These are phyloP conservation scores for Arabidopsis suecica DNA, from an alignment of 345 rosid genomes.

Conservation along the genomic window DNA sequence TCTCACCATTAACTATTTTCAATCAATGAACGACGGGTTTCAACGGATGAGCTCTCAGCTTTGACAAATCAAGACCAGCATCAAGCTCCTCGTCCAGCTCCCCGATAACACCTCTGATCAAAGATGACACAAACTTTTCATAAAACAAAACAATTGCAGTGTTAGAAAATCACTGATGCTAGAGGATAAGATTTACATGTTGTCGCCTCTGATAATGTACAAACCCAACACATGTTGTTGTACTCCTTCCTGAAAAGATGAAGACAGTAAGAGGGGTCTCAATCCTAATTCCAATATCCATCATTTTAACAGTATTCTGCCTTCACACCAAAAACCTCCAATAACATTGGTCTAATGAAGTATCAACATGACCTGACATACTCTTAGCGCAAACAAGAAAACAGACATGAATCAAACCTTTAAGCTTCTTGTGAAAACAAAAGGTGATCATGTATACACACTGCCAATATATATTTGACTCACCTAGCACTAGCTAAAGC, in stretches of 20 bases:
- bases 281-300: neutral
- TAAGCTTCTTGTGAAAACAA: constrained; percentile 1
- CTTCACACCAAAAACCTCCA: neutral
- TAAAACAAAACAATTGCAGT: neutral
- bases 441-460: constrained; percentile 8
- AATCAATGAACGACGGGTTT: constrained; percentile 88
- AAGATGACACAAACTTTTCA: neutral
- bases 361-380: neutral
- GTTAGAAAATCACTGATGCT: neutral
- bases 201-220: constrained; percentile 97
- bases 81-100: constrained; percentile 93
- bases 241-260: constrained; percentile 80
- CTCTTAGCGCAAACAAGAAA: constrained; percentile 18
- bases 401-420: constrained; percentile 2
- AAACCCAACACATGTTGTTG: constrained; percentile 91
- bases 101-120: constrained; percentile 84
- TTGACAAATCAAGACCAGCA: constrained; percentile 73
- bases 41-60: constrained; percentile 92
- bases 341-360: neutral
- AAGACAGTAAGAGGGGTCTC: constrained; percentile 2
- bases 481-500: neutral
- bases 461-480: neutral
- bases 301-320: neutral
- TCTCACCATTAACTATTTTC: constrained; percentile 24
- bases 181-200: constrained; percentile 62